Evolutionary conservation across 371 early-diverging fungal species (phyloP).

Genomic region (Parasitella parasitica): DNA sequence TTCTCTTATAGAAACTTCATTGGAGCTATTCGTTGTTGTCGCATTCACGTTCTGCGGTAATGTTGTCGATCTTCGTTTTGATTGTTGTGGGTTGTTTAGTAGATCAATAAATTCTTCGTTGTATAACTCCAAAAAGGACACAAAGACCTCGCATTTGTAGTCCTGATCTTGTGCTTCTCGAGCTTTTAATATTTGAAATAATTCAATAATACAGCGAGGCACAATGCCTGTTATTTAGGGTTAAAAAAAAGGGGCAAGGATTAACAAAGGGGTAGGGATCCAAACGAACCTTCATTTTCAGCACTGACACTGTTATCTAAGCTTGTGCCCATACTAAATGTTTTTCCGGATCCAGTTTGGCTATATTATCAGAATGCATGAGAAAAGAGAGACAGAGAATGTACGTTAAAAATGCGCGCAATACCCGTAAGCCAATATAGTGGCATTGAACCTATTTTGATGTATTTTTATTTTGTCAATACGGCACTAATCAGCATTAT

Average conservation of each 20-base stretch:
- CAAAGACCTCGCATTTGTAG: conserved; percentile 48
- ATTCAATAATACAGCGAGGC: conserved; percentile 77
- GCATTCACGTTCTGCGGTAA: background rate
- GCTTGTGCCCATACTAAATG: conserved; percentile 96
- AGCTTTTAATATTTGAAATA: conserved; percentile 52
- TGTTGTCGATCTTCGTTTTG: conserved; percentile 12
- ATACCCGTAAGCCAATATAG: conserved; percentile 94
- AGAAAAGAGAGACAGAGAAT: background rate
- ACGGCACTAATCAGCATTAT: no score
- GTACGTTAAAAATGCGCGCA: conserved; percentile 58
- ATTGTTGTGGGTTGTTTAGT: conserved; percentile 43
- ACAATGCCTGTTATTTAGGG: conserved; percentile 68
- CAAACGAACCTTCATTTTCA: conserved; percentile 32
- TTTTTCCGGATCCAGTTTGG: conserved; percentile 96
- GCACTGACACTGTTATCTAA: conserved; percentile 48
- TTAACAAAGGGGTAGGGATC: background rate
- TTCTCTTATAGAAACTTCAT: conserved; percentile 76
- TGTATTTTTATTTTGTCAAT: background rate
- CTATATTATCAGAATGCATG: conserved; percentile 25
- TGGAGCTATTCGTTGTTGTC: conserved; percentile 35
- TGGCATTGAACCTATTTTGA: conserved; percentile 82
- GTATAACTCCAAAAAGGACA: conserved; percentile 90
- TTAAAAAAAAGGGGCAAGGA: background rate
- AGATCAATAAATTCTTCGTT: conserved; percentile 93
- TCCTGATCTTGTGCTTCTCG: conserved; percentile 37